Evolutionary conservation across 1,284 basidiomycete genomes (phyloP), one percentile per base, ranked within the genome.

Genomic region (Ustilago xerochloae): DNA sequence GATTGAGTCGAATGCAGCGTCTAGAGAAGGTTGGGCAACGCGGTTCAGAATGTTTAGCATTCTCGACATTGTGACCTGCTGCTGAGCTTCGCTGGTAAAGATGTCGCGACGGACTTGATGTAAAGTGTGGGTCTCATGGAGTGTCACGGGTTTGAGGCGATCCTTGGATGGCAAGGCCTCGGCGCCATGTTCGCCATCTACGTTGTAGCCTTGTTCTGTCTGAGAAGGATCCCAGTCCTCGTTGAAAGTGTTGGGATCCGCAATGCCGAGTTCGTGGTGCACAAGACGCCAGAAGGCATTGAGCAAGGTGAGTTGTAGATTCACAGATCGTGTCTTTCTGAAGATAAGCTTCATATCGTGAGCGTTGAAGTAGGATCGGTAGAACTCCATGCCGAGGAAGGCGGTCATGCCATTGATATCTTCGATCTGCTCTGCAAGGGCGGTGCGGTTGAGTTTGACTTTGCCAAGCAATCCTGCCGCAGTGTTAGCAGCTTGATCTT

Each of bases 21-120:
- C 2, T 83, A 87, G 7, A 63, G 80, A 5, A 83, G 70, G 38
- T 15, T 51, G 85, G 85, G 0, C 87, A 83, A 15, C 84, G 75
- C 10, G 83, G 82, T 58, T 26, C 8, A 91, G 81, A 12, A 87
- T 81, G 1, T 89, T 88, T 9, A 90, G 76, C 35, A 90, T 83
- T 49, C 88, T 87, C 18, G 77, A 61, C 53, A 88, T 82, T 26
- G 86, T 85, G 18, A 88, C 85, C 22, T 79, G 75, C 67, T 87
- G 82, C 30, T 85, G 75, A 1, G 75, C 68, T 69, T 88, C 88
- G 69, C 70, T 62, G 7, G n/a, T 36, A 13, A 83, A 75, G 43
- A 85, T 85, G 73, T 86, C 9, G 85, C 82, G 49, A 86, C 86
- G 62, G 86, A 86, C 28, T 24, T 50, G 68, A n/a, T 78, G 68